Evolutionary conservation across 352 stramenopile genomes (phyloP), one percentile per base, ranked within the genome.

Genomic region (Globisporangium polare): DNA sequence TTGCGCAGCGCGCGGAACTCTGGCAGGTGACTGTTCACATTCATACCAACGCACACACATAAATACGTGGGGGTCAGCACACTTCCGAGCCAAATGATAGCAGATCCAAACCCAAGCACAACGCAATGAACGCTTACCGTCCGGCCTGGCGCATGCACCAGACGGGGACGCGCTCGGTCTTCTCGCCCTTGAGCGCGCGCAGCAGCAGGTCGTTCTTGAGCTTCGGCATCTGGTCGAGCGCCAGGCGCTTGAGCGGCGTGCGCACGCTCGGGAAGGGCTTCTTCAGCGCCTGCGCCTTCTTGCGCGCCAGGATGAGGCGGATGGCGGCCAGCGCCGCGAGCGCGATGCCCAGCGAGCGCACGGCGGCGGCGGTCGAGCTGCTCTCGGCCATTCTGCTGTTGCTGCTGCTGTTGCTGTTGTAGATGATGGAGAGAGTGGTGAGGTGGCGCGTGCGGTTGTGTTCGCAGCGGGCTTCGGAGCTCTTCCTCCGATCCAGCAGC

Each of bases 131-230:
- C 61, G 42, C 96, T 57, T 91, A 97, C 70, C 97, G 83, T 66
- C 97, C 97, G 26, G 97, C 97, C 73, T 99, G 97, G 51, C 97
- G 94, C 80, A 99, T 99, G 60, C 98, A 91, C 97, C 97, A 99
- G 59, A 99, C 88, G 13, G 97, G 97, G 50, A 95, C 88, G 27
- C 88, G 84, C 74, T 97, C 90, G 10, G 90, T 96, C 53, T 76
- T 80, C 62, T 98, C 81, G 60, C 92, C 89, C 56, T 75, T 77
- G 35, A 95, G 81, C 53, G 90, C 90, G 31, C 89, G 87, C 39
- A 97, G 63, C 49, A 97, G 68, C 45, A 97, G 64, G 64, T 97
- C 88, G 73, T 97, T 97, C 70, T 96, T 94, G 60, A 96, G 74
- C 68, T 83, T 80, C n/a, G 86, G 85, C 60, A 94, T 68, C 39